A percentile compares a stretch with the other conserved stretches of the same genome.
Evolutionary conservation across 305 asterid genomes (phyloP).

Genomic region (Fraxinus angustifolia): DNA sequence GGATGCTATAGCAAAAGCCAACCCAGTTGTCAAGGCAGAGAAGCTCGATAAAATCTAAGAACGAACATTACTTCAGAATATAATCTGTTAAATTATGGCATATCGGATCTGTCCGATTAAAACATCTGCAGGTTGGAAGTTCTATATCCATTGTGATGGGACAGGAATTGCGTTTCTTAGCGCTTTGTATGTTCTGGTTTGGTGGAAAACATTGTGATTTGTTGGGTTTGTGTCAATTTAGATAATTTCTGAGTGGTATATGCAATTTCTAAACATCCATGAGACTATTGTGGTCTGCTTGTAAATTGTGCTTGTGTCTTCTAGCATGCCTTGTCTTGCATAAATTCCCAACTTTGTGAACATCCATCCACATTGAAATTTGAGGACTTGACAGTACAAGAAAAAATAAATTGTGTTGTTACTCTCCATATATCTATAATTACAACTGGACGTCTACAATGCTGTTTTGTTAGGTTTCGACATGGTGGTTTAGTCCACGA

Average conservation of each 20-base stretch:
- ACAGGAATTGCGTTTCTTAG: neutral
- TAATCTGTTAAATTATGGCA: neutral
- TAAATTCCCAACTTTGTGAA: neutral
- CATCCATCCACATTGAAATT: neutral
- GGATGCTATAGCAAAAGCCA: constrained; percentile 41
- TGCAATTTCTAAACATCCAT: neutral
- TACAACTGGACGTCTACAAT: neutral
- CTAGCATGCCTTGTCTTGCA: neutral
- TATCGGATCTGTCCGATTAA: neutral
- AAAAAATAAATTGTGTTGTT: neutral
- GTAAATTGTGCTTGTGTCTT: neutral
- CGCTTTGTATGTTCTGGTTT: neutral
- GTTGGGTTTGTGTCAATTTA: neutral
- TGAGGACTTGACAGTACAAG: neutral
- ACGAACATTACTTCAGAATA: neutral
- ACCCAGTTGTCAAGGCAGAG: constrained; percentile 41
- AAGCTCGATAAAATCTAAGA: neutral
- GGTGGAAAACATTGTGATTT: neutral
- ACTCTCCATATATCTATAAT: neutral
- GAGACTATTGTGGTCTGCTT: neutral
- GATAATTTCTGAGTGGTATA: neutral
- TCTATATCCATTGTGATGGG: neutral
- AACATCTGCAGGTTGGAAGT: neutral
- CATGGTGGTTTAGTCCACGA: no score
- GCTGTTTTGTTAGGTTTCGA: no score